Base-by-base conservation (phyloP, 2,329 filamentous ascomycete species). In the Botrytis tulipae region DNA sequence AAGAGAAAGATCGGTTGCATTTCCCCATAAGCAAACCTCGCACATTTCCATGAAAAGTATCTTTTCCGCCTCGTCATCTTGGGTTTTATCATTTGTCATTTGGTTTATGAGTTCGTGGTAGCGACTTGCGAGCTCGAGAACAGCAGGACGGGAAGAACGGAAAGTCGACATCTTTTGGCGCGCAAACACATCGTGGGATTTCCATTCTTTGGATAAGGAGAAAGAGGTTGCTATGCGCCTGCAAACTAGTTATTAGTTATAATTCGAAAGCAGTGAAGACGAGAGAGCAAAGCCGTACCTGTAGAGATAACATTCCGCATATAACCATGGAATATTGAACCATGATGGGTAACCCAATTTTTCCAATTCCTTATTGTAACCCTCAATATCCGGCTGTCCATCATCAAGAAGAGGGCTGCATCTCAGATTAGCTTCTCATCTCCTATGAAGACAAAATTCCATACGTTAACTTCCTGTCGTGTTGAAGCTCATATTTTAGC, bases 21-120 rank as follows among this genome's bases (percentile, higher is more conserved):
- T 98, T 18, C 95, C 95, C 95, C 95, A 98, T 2, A 98, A 88
- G 81, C 95, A 98, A 78, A 98, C 96, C 85, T 98, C 94, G 83
- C 92, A 95, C 92, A 98, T 97, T 81, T 98, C 95, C 37, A 87
- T 87, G 84, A 98, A 98, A 40, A 98, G 85, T 0, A 95, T 83
- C 80, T 90, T 89, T 81, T 97, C 93, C 0, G 93, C 90, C 73
- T 91, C 88, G 44, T 89, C 87, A 25, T 77, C 73, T 61, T 79
- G 78, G 20, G 69, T 61, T 40, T 77, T 70, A 77, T 88, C 87
- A 72, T 85, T 82, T 12, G 88, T 86, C 51, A 96, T 85, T 81
- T 95, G 88, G 54, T 86, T 84, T 62, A 93, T 86, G 5, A 98
- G 85, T 72, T 94, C 88, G 78, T 89, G 89, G 84, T 97, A 97